Evolutionary conservation across 768 basidiomycete species (phyloP).

Genomic region (Tulasnella sp.): DNA sequence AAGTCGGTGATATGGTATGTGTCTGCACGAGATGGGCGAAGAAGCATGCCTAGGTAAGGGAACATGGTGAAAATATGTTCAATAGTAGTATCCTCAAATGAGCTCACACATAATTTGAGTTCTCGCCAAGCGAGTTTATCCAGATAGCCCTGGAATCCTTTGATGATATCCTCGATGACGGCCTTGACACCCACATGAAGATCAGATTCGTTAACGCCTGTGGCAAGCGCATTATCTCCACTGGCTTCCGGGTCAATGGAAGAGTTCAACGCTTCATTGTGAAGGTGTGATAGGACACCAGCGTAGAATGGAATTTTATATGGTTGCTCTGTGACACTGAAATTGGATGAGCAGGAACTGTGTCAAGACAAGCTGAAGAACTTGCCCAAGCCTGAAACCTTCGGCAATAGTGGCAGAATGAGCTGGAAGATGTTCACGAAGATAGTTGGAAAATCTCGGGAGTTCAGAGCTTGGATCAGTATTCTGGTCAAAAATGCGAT

Average conservation of each 20-base stretch:
- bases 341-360: conserved; percentile 7
- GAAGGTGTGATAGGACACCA: conserved; percentile 55
- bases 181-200: conserved; percentile 43
- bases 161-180: conserved; percentile 73
- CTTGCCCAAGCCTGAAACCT: conserved; percentile 59
- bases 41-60: conserved; percentile 60
- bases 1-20: conserved; percentile 57
- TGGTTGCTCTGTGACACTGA: conserved; percentile 79
- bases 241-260: conserved; percentile 32
- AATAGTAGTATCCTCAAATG: conserved; percentile 10
- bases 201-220: conserved; percentile 36
- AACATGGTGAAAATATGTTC: conserved; percentile 5
- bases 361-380: not conserved
- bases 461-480: conserved; percentile 45
- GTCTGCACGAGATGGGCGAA: conserved; percentile 79
- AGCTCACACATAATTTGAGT: conserved; percentile 67
- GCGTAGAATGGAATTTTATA: conserved; percentile 89
- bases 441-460: conserved; percentile 48
- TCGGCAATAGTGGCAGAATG: conserved; percentile 55
- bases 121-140: conserved; percentile 89
- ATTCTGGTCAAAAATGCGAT: conserved; percentile 38
- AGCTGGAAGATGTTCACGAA: conserved; percentile 45
- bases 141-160: conserved; percentile 76
- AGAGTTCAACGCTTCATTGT: no score
- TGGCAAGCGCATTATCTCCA: conserved; percentile 24